Evolutionary conservation across 2,329 filamentous ascomycete species (phyloP).

Genomic region (Fusarium brevicatenulatum): DNA sequence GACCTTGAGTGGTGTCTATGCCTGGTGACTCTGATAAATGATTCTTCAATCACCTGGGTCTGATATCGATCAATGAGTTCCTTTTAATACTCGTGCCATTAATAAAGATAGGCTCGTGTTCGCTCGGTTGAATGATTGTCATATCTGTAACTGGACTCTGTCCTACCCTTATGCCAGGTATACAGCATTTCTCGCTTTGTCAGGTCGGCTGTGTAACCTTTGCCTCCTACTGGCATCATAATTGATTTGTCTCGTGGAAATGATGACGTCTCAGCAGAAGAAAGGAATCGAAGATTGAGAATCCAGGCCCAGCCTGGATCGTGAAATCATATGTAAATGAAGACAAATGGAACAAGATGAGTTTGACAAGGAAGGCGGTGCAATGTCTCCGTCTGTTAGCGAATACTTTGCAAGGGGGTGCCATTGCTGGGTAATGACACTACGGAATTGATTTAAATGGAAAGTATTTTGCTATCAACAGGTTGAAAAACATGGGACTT

Average conservation of each 20-base stretch:
- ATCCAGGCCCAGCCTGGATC: constrained; percentile 14
- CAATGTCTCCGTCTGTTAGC: constrained; percentile 33
- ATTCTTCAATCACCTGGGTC: background rate
- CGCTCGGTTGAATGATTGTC: background rate
- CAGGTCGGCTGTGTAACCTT: constrained; percentile 4
- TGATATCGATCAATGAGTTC: background rate
- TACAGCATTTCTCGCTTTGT: background rate
- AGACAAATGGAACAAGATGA: constrained; percentile 38
- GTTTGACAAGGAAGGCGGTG: constrained; percentile 26
- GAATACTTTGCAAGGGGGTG: constrained; percentile 17
- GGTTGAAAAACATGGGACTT: constrained; percentile 5
- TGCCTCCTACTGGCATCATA: background rate
- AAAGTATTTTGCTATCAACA: constrained; percentile 23
- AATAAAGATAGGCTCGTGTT: background rate
- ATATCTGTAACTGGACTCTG: background rate
- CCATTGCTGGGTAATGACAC: background rate
- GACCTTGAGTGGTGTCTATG: constrained; percentile 1
- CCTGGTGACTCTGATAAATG: background rate
- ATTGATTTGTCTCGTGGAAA: constrained; percentile 12
- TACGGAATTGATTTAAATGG: background rate
- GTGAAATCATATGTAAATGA: constrained; percentile 3
- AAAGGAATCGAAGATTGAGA: constrained; percentile 17
- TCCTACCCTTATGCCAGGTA: background rate
- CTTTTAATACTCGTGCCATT: background rate
- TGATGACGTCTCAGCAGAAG: constrained; percentile 27